Base-by-base conservation (phyloP, 257 asterid species). In the Ilex asprella region DNA sequence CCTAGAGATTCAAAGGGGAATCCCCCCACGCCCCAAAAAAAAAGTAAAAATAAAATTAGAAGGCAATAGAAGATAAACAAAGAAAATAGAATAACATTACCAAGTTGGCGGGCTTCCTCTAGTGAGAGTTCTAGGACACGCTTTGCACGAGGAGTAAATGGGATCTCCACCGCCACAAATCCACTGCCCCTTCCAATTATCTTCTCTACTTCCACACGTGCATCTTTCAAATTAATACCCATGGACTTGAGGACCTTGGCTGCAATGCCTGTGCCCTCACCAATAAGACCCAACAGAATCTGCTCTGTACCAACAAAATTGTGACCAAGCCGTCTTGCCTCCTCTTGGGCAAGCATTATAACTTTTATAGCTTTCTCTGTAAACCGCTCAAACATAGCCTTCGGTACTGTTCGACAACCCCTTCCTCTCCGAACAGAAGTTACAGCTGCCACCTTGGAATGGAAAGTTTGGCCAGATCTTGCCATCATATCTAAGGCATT, bases 241-340 rank as follows among this genome's bases (percentile, higher is more conserved):
- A 89, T 88, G 39, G 95, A 84, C 81, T 92, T 92, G 39, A 92
- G 89, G 59, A 92, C 99, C 86, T 92, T 92, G 16, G 99, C 99
- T 74, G 99, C 99, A 66, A 92, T 92, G 39, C 99, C 99, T 44
- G 99, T 92, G 62, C 99, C 99, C 82, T 92, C 99, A 15, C 99
- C 99, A 53, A 92, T 86, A 52, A 92, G 97, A 50, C 99, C 99
- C 64, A 92, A 69, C 69, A 92, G 70, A 66, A 92, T 89, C 80
- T 92, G 99, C 78, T 92, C 99, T 1, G 99, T 92, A 55, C 99
- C 99, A 21, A 92, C 99, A 61, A 86, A 86, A 73, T 92, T 92
- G 68, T 89, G 99, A 63, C 99, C 99, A 65, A 92, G 95, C 50
- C 99, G 70, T 60, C 99, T 86, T 30, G 99, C 95, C 85, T 92